Evolutionary conservation across 768 basidiomycete species (phyloP), one percentile per base, ranked within the genome.

Genomic region (Mycena galericulata): DNA sequence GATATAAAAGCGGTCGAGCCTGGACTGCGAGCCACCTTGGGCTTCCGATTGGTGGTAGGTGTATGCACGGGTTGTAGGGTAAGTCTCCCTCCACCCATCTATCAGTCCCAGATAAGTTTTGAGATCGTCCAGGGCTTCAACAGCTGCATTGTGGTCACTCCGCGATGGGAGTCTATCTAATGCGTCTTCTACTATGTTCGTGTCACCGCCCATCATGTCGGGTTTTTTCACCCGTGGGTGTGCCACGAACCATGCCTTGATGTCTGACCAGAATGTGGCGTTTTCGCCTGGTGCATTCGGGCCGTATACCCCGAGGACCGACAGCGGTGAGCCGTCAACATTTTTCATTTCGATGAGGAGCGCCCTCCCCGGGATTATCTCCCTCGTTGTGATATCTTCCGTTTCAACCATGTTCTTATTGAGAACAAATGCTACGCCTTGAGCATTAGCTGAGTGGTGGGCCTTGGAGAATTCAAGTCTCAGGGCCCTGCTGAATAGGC

Each of bases 291-390:
- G 46, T 27, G 58, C 51, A 60, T 81, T 82, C 0, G 81, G 83
- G 3, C 81, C 77, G 38, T 84, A 84, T 0, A 83, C 58, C 7
- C 73, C 79, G 0, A 83, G 69, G 0, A 84, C 24, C 4, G 60
- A 50, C 5, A 62, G 38, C 5, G 47, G 34, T 27, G 20, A 15
- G 4, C 49, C 60, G 18, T 51, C 47, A 1, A 50, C 34, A 36
- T 50, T 36, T 40, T 61, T 40, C 34, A 36, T 59, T 40, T 55
- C 45, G 0, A 69, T 18, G 0, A 47, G 6, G 12, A 70, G 14
- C 0, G 73, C 75, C 30, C 74, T 38, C 0, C 75, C 71, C 1
- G 74, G 75, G 18, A 74, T 62, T 4, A 76, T 56, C 1, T 49
- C 1, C 29, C 34, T 18, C 1, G 50, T 47, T 9, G 45, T 27